Base-by-base conservation (phyloP, 2,329 filamentous ascomycete genomes). In the Aureobasidium sp. region DNA sequence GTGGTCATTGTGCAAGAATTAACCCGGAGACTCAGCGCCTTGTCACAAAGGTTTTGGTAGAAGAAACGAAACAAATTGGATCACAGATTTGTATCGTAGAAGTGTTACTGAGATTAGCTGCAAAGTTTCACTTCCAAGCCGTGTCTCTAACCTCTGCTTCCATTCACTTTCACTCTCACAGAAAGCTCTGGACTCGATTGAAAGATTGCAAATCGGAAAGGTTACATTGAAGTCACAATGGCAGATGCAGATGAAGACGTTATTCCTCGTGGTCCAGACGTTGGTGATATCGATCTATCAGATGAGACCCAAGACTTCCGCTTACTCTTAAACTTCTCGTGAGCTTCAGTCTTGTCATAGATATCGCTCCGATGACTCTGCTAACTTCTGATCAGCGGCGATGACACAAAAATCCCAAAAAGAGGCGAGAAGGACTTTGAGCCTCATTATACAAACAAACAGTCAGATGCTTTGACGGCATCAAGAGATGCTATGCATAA, bases 401-500 rank as follows among this genome's bases (percentile, higher is more conserved):
- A 72, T 62, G 70, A 72, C 62, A 68, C 79, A 56, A 84, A 85
- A 68, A 82, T 92, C 12, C 91, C 96, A 39, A 91, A 93, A 67
- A 90, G 91, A 66, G 94, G 94, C 64, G 91, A 96, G 73, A 99
- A 99, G 75, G 94, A 99, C 77, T 99, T 97, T 73, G 94, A 97
- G 76, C 87, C 89, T 31, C 91, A 97, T 75, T 89, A 90, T 52
- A 97, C 94, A 2, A 83, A 84, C 35, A 85, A 89, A 35, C 94
- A 99, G 75, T 85, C 87, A 66, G 81, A 83, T 62, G 84, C 87
- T 9, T 85, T 99, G 57, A 88, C 91, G 70, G 84, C 89, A 50
- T 96, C 91, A 65, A 86, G 93, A 60, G 81, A 83, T 67, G 93
- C 92, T 22, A 94, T 99, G 88, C 89, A 96, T 74, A 86, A 91